phyloP scores from a whole-genome alignment of 2,329 filamentous ascomycete species.

The Leptographium wingfieldii region DNA sequence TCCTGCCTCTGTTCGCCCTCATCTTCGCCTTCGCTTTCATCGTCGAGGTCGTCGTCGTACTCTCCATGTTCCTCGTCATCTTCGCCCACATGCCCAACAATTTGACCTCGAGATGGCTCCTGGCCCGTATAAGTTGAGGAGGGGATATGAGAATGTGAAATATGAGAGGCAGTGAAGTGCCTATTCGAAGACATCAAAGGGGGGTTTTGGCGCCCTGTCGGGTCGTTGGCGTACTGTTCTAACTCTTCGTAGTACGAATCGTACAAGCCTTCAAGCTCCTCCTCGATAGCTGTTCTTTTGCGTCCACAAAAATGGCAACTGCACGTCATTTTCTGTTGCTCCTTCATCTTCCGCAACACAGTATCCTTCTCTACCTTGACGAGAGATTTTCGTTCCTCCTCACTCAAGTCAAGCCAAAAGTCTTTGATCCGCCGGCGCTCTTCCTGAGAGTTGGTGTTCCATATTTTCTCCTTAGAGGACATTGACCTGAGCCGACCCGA shows the following conservation, averaged over 20 bases:
- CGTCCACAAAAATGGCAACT: constrained; percentile 95
- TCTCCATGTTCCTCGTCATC: constrained; percentile 42
- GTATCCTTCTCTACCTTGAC: constrained; percentile 99
- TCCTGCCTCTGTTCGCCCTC: constrained; percentile 52
- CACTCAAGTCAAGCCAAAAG: constrained; percentile 90
- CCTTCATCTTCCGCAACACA: constrained; percentile 98
- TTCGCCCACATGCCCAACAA: constrained; percentile 52
- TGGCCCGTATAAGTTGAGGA: constrained; percentile 48
- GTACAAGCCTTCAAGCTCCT: constrained; percentile 93
- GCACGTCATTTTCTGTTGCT: constrained; percentile 98
- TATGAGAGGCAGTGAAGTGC: constrained; percentile 42
- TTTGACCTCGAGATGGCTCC: constrained; percentile 62
- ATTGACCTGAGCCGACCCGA: constrained; percentile 9
- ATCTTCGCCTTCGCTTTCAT: constrained; percentile 53
- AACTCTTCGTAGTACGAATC: constrained; percentile 98
- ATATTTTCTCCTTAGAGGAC: constrained; percentile 74
- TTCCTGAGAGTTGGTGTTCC: constrained; percentile 90
- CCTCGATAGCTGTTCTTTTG: constrained; percentile 93
- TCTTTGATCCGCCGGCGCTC: constrained; percentile 96
- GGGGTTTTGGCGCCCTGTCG: constrained; percentile 48
- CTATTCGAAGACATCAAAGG: constrained; percentile 57
- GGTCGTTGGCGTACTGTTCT: constrained; percentile 86
- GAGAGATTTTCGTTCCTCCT: constrained; percentile 86
- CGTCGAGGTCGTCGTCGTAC: constrained; percentile 36
- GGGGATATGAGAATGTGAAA: constrained; percentile 44